Percentiles rank a stretch among this genome's conserved stretches.
phyloP scores from a whole-genome alignment of 345 rosid genomes.

The Salix viminalis region DNA sequence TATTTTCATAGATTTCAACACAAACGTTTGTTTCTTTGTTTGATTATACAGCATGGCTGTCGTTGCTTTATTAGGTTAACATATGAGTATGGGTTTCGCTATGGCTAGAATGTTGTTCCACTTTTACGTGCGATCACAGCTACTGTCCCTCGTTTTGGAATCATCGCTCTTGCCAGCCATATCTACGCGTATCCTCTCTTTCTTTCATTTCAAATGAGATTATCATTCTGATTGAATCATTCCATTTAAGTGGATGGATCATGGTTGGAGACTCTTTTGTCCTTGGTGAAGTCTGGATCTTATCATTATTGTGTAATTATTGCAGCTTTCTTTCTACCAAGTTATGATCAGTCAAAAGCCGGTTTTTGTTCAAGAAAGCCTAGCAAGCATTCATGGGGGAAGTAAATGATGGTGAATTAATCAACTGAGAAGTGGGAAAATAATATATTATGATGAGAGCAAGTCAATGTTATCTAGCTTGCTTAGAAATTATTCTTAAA shows the following conservation, averaged over 20 bases:
- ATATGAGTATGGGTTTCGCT: not conserved
- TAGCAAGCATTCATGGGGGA: not conserved
- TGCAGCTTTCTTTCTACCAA: not conserved
- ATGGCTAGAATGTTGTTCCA: slow-evolving; percentile 12
- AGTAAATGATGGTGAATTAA: not conserved
- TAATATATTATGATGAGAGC: not conserved
- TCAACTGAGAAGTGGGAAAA: not conserved
- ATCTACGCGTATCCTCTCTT: not conserved
- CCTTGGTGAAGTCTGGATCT: not conserved
- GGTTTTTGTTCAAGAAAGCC: not conserved
- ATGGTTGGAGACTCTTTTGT: not conserved
- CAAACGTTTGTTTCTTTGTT: not conserved
- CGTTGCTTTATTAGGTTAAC: not conserved
- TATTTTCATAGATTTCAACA: not conserved
- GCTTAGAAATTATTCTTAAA: not conserved
- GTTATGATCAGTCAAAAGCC: not conserved
- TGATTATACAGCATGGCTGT: not conserved
- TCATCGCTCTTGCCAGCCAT: not conserved
- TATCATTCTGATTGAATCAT: slow-evolving; percentile 41
- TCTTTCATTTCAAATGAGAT: not conserved
- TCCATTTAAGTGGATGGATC: slow-evolving; percentile 6
- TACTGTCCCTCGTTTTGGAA: slow-evolving; percentile 24
- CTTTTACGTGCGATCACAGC: slow-evolving; percentile 22
- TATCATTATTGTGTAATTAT: slow-evolving; percentile 35
- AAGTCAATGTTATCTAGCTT: not conserved